Conservation (phyloP, 148 eudicot species). For the Silene latifolia region DNA sequence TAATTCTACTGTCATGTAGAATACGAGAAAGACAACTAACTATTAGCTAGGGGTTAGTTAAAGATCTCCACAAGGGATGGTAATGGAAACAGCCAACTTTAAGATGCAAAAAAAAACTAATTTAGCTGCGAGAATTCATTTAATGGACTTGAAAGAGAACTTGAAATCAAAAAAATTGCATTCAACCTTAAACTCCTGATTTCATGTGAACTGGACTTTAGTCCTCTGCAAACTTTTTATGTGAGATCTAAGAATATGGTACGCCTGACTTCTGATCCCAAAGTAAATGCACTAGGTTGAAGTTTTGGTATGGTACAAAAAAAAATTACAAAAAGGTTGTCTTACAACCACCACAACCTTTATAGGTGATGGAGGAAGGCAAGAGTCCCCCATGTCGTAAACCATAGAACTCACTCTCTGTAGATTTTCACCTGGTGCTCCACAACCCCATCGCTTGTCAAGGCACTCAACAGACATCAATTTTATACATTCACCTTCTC, state of each 20-base stretch:
- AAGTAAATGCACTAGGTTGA: neutral
- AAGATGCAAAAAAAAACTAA: neutral
- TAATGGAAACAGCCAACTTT: neutral
- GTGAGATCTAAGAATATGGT: neutral
- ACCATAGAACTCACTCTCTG: slow-evolving; percentile 74
- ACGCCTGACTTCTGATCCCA: neutral
- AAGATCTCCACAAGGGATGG: neutral
- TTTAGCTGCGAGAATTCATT: neutral
- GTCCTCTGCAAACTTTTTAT: neutral
- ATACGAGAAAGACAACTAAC: neutral
- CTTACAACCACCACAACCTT: slow-evolving; percentile 68
- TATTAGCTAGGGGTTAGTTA: neutral
- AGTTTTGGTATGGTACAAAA: neutral
- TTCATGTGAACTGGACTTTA: neutral
- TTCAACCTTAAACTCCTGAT: neutral
- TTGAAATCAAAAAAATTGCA: neutral
- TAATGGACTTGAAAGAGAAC: neutral
- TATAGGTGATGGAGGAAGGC: slow-evolving; percentile 77
- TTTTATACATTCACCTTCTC: slow-evolving; percentile 26
- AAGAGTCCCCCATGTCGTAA: slow-evolving; percentile 89
- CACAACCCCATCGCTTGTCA: slow-evolving; percentile 76
- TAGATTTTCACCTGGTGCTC: slow-evolving; percentile 51
- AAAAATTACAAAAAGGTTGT: slow-evolving; percentile 8
- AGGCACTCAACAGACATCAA: slow-evolving; percentile 69
- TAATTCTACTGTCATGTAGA: neutral